Evolutionary conservation across 768 basidiomycete genomes (phyloP), one percentile per base, ranked within the genome.

Genomic region (Suillus discolor): DNA sequence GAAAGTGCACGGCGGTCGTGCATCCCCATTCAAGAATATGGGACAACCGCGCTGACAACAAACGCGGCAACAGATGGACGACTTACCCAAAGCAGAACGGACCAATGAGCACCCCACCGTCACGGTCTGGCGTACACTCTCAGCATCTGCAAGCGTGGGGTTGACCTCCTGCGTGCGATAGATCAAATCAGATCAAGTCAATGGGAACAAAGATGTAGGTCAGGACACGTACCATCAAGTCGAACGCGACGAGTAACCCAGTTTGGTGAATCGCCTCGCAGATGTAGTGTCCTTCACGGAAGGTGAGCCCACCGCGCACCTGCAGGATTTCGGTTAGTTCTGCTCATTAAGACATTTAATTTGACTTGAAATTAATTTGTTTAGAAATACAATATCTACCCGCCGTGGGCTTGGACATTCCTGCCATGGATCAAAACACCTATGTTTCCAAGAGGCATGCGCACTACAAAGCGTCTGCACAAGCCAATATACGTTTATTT

Each of bases 231-330:
- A 92, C 96, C 96, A 99, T 96, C 68, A 99, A 82, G 78, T 99
- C 97, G 25, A 99, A 79, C 0, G 90, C 94, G 31, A 97, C 96
- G 23, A 99, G 85, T 65, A 92, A 85, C 7, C 95, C 96, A 6
- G 96, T 99, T 81, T 97, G 96, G 67, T 88, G 88, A 51, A 99
- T 86, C 6, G 92, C 90, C 79, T 98, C 96, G 69, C 93, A 95
- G 72, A 97, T 96, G 76, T 96, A 98, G 79, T 98, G 97, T n/a
- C 96, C 97, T 75, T 99, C 97, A 69, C 97, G 83, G 81, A 99
- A 99, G 25, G 93, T 96, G 67, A 99, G 80, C 13, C 97, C 97
- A 2, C 97, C 97, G 71, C 96, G 91, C 28, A 97, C 94, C 87
- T 91, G 65, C 16, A 4, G 9, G 0, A 34, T 44, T 6, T 28